Base-by-base conservation (phyloP, 371 early-diverging fungal species). In the Mortierella sp. region DNA sequence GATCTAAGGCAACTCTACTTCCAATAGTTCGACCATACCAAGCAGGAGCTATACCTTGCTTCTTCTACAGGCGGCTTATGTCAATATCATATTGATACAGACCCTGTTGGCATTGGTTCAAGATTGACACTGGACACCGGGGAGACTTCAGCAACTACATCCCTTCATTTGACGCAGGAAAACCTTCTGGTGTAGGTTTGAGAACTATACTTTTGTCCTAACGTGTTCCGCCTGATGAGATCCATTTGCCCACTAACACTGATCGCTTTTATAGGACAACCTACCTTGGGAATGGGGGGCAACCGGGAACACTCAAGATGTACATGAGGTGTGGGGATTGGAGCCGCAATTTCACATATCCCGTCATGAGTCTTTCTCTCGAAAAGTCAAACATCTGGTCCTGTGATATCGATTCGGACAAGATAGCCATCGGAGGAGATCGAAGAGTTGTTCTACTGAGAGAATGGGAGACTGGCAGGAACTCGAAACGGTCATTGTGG, bases 371-470 rank as follows among this genome's bases (percentile, higher is more conserved):
- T 2, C 61, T 48, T 13, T 51, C 57, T 21, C 71, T 67, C 26
- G 61, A 38, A 34, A 66, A 62, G 50, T 67, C 78, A 7, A 71
- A 56, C 24, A 43, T 78, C 14, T 71, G 78, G 71, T 58, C 67
- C 2, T 67, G 78, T 45, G 67, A 34, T 39, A 28, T 59, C 2
- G 43, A 24, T 13, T 52, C 39, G 26, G 46, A 63, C 51, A 58
- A 27, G 55, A 26, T 70, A 3, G 64, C 39, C 1, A 24, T 78
- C n/a, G 69, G 78, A 8, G 60, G 54, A 38, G 71, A 70, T 43
- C 59, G 60, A 28, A 53, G 54, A 21, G 49, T 58, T 7, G 34
- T 61, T 2, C 2, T 59, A 19, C 16, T 70, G 1, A 28, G 52
- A n/a, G 64, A 59, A 21, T 78, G 67, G 71, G 42, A 42, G 21